phyloP scores from a whole-genome alignment of 495 filamentous ascomycete species.

The Penicillium lagena region DNA sequence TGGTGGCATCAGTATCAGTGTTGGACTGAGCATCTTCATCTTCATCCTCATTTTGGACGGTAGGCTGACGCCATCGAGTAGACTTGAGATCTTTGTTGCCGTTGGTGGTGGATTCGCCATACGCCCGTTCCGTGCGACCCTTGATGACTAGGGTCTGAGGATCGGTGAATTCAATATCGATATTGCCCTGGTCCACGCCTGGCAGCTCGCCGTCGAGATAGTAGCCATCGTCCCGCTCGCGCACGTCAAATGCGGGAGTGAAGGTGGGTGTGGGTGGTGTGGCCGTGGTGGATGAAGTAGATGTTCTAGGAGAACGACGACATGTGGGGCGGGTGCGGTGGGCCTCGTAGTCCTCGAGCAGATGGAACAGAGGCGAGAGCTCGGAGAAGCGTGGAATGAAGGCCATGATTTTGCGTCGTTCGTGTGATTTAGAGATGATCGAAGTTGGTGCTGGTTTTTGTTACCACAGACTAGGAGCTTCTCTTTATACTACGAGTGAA shows the following conservation, averaged over 20 bases:
- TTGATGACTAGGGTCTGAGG: slow-evolving; percentile 66
- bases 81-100: slow-evolving; percentile 1
- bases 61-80: slow-evolving; percentile 38
- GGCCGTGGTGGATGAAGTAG: slow-evolving; percentile 6
- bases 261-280: slow-evolving; percentile 42
- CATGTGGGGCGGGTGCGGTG: slow-evolving; percentile 25
- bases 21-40: slow-evolving; percentile 13
- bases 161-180: slow-evolving; percentile 83
- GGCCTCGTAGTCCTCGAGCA: slow-evolving; percentile 69
- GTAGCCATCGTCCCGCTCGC: slow-evolving; percentile 60
- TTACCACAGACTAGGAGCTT: background rate
- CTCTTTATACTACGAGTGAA: no score
- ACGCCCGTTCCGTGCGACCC: slow-evolving; percentile 58
- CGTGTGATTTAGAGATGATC: slow-evolving; percentile 16
- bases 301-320: background rate
- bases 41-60: slow-evolving; percentile 59
- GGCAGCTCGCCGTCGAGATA: slow-evolving; percentile 86
- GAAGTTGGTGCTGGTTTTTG: slow-evolving; percentile 1
- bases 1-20: slow-evolving; percentile 3
- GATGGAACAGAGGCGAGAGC: slow-evolving; percentile 63
- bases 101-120: slow-evolving; percentile 26
- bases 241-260: slow-evolving; percentile 74
- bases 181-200: slow-evolving; percentile 68
- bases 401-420: slow-evolving; percentile 42
- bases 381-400: slow-evolving; percentile 53